phyloP scores from a whole-genome alignment of 2,329 filamentous ascomycete species.

The Talaromyces funiculosus region DNA sequence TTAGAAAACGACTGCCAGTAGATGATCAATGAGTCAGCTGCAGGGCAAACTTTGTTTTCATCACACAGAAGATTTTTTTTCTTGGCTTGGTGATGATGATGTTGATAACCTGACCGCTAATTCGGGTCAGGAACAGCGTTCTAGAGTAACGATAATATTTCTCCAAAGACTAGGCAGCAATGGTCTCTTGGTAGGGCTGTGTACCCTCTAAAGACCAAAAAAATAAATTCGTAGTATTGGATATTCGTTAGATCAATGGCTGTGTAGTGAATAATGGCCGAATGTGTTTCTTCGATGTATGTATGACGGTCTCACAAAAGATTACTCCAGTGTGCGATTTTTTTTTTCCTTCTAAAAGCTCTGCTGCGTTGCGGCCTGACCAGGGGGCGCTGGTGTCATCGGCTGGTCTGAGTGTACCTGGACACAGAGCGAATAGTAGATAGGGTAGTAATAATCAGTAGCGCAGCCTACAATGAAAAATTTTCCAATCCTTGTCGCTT shows the following conservation, averaged over 20 bases:
- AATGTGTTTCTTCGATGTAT: background rate
- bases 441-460: constrained; percentile 3
- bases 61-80: constrained; percentile 5
- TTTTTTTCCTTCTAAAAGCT: constrained; percentile 3
- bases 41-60: background rate
- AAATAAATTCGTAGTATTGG: background rate
- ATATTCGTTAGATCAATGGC: background rate
- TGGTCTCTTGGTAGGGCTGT: constrained; percentile 3
- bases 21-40: constrained; percentile 5
- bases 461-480: constrained; percentile 1
- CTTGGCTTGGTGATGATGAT: constrained; percentile 6
- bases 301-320: background rate
- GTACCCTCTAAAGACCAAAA: background rate
- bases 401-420: constrained; percentile 12
- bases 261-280: background rate
- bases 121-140: constrained; percentile 14
- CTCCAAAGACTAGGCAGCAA: constrained; percentile 11
- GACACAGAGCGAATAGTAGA: constrained; percentile 3
- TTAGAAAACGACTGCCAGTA: background rate
- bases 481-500: constrained; percentile 6
- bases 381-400: constrained; percentile 15
- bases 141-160: constrained; percentile 6
- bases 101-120: constrained; percentile 14
- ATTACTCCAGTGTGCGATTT: background rate
- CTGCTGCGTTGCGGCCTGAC: constrained; percentile 14